A percentile compares a stretch with the other conserved stretches of the same genome.
Conservation (phyloP, 2,329 filamentous ascomycete species). For the Pseudopyricularia javanii region DNA sequence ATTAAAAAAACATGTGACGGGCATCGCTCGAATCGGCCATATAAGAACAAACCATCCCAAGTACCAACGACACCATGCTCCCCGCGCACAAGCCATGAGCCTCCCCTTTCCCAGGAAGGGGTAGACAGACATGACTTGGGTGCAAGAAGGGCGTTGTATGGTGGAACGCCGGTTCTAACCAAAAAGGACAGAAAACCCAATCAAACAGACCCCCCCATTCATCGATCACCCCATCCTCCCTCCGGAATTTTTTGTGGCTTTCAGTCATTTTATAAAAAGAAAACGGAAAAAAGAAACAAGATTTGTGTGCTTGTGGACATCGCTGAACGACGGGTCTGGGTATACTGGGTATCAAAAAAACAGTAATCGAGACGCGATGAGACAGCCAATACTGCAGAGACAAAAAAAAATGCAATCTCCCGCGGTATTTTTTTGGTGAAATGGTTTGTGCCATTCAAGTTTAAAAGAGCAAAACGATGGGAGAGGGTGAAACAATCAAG, state of each 20-base stretch:
- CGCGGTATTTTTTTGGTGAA: neutral
- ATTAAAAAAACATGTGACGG: constrained; percentile 13
- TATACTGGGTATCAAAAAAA: constrained; percentile 4
- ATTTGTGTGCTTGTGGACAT: neutral
- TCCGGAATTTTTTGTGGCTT: constrained; percentile 3
- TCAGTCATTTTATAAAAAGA: constrained; percentile 6
- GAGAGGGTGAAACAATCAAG: neutral
- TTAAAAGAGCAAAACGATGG: neutral
- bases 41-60: constrained; percentile 1
- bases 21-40: neutral
- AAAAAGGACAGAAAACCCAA: neutral
- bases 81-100: neutral
- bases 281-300: neutral
- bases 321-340: constrained; percentile 1
- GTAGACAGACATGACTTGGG: neutral
- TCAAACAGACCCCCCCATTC: neutral
- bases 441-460: neutral
- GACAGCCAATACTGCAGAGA: neutral
- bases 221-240: neutral
- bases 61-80: neutral
- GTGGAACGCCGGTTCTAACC: neutral
- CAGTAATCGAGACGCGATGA: neutral
- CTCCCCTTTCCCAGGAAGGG: neutral
- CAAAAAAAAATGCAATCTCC: neutral
- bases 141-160: neutral